A percentile compares a stretch with the other conserved stretches of the same genome.
These are phyloP conservation scores for Cylindrodendrum hubeiense DNA, from an alignment of 2,329 filamentous ascomycete genomes.

Conservation along the genomic window DNA sequence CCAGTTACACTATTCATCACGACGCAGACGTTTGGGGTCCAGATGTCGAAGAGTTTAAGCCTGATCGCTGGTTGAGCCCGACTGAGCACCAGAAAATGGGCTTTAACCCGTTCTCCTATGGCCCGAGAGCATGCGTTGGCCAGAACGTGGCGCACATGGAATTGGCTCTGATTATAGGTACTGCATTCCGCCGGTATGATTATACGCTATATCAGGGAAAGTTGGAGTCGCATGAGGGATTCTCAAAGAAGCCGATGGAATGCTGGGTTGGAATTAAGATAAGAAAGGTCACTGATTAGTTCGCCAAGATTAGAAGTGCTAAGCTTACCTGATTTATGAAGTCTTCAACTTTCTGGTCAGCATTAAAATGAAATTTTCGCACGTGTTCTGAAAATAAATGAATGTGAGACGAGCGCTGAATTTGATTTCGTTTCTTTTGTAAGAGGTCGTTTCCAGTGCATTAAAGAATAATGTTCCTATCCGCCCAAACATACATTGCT, in stretches of 20 bases:
- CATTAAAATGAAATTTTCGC: no score
- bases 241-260: slow-evolving; percentile 29
- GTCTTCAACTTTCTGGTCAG: no score
- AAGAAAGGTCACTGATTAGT: background rate
- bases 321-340: no score
- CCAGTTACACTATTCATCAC: slow-evolving; percentile 30
- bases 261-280: slow-evolving; percentile 30
- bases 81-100: slow-evolving; percentile 22
- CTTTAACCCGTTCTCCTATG: slow-evolving; percentile 30
- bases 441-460: no score
- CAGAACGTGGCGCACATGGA: slow-evolving; percentile 32
- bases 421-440: no score
- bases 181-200: slow-evolving; percentile 24
- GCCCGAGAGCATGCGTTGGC: slow-evolving; percentile 28
- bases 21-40: slow-evolving; percentile 23
- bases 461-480: no score
- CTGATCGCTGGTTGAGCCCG: slow-evolving; percentile 23
- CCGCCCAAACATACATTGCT: no score
- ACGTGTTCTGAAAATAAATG: no score
- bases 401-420: no score
- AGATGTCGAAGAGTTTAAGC: slow-evolving; percentile 27
- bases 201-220: slow-evolving; percentile 21
- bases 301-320: background rate
- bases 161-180: slow-evolving; percentile 23
- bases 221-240: slow-evolving; percentile 28